Evolutionary conservation across 345 rosid genomes (phyloP), one percentile per base, ranked within the genome.

Genomic region (Salix brachista): DNA sequence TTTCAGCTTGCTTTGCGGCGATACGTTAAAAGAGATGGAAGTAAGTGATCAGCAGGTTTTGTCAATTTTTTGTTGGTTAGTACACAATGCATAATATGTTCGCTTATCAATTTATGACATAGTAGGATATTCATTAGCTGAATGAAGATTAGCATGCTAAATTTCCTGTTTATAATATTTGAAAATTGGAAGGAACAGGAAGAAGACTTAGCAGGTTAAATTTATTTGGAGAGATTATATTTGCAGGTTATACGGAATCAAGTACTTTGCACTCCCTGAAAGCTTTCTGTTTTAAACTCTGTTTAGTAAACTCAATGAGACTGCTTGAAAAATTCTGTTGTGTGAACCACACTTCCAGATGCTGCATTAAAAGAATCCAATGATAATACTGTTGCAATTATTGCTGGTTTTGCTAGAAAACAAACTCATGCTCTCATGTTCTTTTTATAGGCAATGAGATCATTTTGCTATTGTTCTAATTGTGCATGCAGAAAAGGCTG

Each of bases 1-100:
- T 95, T 86, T 83, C 97, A 93, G 83, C 88, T 95, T 79, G 91
- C 90, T 73, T 81, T 95, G 79, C 97, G 85, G 73, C 88, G 91
- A 70, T 82, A 71, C 66, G 39, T 85, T 48, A 93, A 90, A 78
- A 92, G 83, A 83, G 97, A 90, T 83, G 79, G 65, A 75, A 84
- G 89, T 89, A 84, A 87, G 89, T 87, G 58, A 21, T 80, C 30
- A 65, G 23, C 25, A 4, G 78, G 65, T 69, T 76, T 30, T 52
- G 25, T 67, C n/a, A 28, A 32, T 41, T 46, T 44, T 8, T 42
- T 56, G 14, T 61, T 41, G 36, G 50, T 48, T 19, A 13, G 7
- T 36, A 30, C n/a, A 41, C 34, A 6, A 54, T 71, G 75, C 69
- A 32, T 11, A 39, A 69, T 69, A 69, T 5, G 11, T 16, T 69